Base-by-base conservation (phyloP, 495 filamentous ascomycete genomes). In the Annulohypoxylon nitens region DNA sequence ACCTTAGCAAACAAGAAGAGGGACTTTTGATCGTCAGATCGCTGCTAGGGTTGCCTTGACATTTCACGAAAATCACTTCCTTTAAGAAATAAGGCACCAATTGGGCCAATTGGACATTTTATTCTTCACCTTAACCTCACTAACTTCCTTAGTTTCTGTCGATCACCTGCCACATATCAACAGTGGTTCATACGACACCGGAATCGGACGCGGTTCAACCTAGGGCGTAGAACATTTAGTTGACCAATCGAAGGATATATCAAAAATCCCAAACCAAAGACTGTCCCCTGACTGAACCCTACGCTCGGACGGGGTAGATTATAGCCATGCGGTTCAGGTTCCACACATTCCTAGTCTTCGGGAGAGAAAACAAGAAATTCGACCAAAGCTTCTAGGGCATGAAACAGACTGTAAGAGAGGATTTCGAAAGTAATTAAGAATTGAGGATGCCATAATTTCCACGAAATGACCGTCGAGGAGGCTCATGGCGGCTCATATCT, bases 251-350 rank as follows among this genome's bases (percentile, higher is more conserved):
- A 61, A 14, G 39, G 4, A 39, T 54, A 20, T 39, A 25, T 30
- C 58, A 1, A 16, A 57, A 33, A 62, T 51, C 41, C 37, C 14
- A 43, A 16, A 23, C 43, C 53, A 55, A 50, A 61, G 26, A 47
- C 18, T 60, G 2, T 48, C n/a, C 69, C 47, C 14, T 71, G 54
- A 18, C 47, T 12, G n/a, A 9, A 51, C 26, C 30, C 12, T 51
- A 11, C 69, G 69, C 69, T 72, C 69, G 45, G 64, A 73, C 33
- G 70, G 70, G 70, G 70, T 18, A 64, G 5, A 23, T 20, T 11
- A 36, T 48, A 58, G 57, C 20, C 36, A 37, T 26, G 10, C 16
- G 16, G 48, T 51, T 68, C 18, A n/a, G 18, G 70, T 63, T 67
- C 23, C 64, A 64, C 64, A 20, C 47, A 51, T 64, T 59, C 64